These are phyloP conservation scores for Kodamaea hsintzibuensis DNA, from an alignment of 805 yeast species.

Conservation along the genomic window DNA sequence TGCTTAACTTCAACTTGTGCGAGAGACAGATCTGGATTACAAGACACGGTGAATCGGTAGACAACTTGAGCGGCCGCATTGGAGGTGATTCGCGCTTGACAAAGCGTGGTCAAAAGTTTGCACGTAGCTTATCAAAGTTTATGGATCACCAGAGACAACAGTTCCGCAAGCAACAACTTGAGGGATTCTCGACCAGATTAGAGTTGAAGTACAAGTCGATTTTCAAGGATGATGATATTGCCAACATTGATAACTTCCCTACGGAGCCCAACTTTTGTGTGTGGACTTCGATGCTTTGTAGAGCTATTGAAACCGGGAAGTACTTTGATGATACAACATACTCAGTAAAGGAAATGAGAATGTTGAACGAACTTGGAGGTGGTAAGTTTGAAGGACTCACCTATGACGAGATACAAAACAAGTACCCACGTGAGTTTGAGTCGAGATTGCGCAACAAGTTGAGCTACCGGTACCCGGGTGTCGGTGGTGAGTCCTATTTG, in stretches of 20 bases:
- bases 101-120: conserved; percentile 71
- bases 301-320: conserved; percentile 78
- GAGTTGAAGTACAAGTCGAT: conserved; percentile 42
- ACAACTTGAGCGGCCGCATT: conserved; percentile 79
- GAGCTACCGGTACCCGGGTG: conserved; percentile 91
- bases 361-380: conserved; percentile 92
- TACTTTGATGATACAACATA: conserved; percentile 72
- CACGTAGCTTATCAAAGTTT: conserved; percentile 71
- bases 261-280: conserved; percentile 79
- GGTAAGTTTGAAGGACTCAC: conserved; percentile 94
- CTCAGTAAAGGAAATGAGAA: conserved; percentile 83
- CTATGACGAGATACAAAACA: conserved; percentile 75
- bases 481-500: conserved; percentile 93
- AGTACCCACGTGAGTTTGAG: conserved; percentile 75
- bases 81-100: conserved; percentile 92
- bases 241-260: conserved; percentile 33
- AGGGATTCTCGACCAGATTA: conserved; percentile 48
- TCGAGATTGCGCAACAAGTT: conserved; percentile 77
- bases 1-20: conserved; percentile 77
- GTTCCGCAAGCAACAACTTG: conserved; percentile 64
- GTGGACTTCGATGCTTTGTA: conserved; percentile 85
- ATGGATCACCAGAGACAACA: conserved; percentile 68
- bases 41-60: conserved; percentile 90
- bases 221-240: conserved; percentile 25
- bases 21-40: conserved; percentile 94